phyloP scores from a whole-genome alignment of 2,329 filamentous ascomycete species.

The Helotiales sp. region DNA sequence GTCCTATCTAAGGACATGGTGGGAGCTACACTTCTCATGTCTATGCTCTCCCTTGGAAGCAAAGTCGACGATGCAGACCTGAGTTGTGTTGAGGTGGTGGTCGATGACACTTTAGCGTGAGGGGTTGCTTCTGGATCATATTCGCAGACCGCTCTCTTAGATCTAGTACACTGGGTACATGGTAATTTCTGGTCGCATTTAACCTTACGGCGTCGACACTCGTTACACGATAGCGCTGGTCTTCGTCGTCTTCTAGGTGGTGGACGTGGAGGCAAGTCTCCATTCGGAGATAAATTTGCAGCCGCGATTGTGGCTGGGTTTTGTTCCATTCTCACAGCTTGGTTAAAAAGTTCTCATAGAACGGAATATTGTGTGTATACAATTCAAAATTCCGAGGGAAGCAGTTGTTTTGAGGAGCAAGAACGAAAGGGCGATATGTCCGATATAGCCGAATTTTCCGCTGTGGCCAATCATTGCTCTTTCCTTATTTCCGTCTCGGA shows the following conservation, averaged over 20 bases:
- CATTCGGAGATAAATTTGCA: neutral
- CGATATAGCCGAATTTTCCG: too few relatives aligned
- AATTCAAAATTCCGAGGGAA: too few relatives aligned
- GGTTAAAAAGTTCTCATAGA: neutral
- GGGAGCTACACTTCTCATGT: too few relatives aligned
- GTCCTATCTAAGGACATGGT: too few relatives aligned
- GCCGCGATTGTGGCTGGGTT: neutral
- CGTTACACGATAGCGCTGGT: constrained; percentile 42
- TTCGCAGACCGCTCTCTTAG: constrained; percentile 35
- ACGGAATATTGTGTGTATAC: neutral
- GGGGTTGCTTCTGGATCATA: constrained; percentile 25
- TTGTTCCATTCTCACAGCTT: neutral
- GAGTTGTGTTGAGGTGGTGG: neutral
- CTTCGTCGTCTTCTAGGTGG: constrained; percentile 29
- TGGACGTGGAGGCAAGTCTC: neutral
- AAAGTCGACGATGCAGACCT: neutral
- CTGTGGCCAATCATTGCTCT: too few relatives aligned
- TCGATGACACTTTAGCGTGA: neutral
- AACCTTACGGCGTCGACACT: constrained; percentile 48
- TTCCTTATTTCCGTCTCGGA: too few relatives aligned
- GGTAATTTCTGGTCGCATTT: constrained; percentile 45
- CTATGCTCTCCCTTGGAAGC: neutral
- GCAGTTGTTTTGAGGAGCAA: too few relatives aligned
- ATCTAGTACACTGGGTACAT: constrained; percentile 39
- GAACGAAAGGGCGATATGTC: too few relatives aligned